Base-by-base conservation (phyloP, 371 early-diverging fungal species). In the Dentiscutata heterogama region DNA sequence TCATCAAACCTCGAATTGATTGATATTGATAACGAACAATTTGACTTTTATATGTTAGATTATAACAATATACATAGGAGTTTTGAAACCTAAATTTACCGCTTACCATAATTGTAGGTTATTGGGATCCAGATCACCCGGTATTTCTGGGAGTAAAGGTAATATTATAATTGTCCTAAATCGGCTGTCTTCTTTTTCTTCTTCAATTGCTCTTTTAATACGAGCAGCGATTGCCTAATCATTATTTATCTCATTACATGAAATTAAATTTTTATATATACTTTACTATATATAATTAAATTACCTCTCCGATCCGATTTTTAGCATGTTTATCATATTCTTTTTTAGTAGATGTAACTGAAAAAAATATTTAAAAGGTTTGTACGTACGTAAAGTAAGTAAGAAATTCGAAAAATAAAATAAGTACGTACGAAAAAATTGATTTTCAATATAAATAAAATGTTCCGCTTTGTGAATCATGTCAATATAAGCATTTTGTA, bases 131-230 rank as follows among this genome's bases (percentile, higher is more conserved):
- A 97, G 85, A 78, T 95, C 95, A 29, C 60, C 53, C 61, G 78
- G 80, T 85, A 97, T 97, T n/a, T 95, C 97, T 29, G 98, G 98
- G 90, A 96, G 92, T 61, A 97, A 87, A 10, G 98, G 98, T 89
- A 97, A 94, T 51, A 96, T 82, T 51, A 98, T 93, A 83, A 95
- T 92, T 25, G 95, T 95, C 63, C 93, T 92, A 88, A 96, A 97
- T 65, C 90, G 90, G 2, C 35, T 35, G 5, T 35, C 35, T 35
- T 35, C 35, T 35, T 35, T 35, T 35, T 35, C 35, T 35, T 35
- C 35, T 35, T 35, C 35, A 35, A 35, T 35, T 35, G 35, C 35
- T 35, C 35, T 35, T 35, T 35, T 35, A 35, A 35, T 35, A 35
- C 35, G 35, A 35, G 35, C 35, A 4, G 35, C 35, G 35, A 35